Base-by-base conservation (phyloP, 495 filamentous ascomycete species). In the Lasiosphaeria hispida region DNA sequence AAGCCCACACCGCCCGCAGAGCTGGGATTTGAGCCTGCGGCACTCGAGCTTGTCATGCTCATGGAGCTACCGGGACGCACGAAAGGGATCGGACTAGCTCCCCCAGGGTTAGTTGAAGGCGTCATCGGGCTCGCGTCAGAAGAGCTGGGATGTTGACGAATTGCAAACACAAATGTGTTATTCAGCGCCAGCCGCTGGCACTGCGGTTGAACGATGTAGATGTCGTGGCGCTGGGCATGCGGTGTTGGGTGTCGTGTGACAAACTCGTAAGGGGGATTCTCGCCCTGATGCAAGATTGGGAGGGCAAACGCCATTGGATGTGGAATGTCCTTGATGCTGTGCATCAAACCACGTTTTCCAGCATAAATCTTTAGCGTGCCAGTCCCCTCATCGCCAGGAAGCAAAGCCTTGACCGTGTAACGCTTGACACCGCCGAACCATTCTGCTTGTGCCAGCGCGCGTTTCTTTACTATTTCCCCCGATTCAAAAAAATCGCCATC, bases 131-230 rank as follows among this genome's bases (percentile, higher is more conserved):
- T 63, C 35, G 70, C 60, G 30, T 72, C 68, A 4, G 77, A 69
- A 0, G 86, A 85, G 37, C 91, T 87, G 0, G 92, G 89, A 67
- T 97, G 92, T 66, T 99, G 94, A 30, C 94, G 88, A 48, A 97
- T 87, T 50, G 88, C 86, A 67, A 99, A 99, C 19, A 99, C 93
- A 67, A 96, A 99, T 7, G 94, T 99, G 68, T 97, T 97, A 75
- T 96, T 96, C 41, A 95, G 72, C 8, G 90, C 92, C 10, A 99
- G 76, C 17, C 83, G 82, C 38, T 87, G 79, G 67, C 94, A 97
- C 70, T 97, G 95, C 0, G 95, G 94, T 63, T 96, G 92, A 35
- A 88, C 89, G 64, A 99, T 87, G 72, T 99, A 99, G 60, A 99
- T 83, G 62, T 97, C 94, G 70, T 99, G 93, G 17, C 94, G 85